These are phyloP conservation scores for Ganoderma resinaceum DNA, from an alignment of 1,284 basidiomycete species.

Conservation along the genomic window DNA sequence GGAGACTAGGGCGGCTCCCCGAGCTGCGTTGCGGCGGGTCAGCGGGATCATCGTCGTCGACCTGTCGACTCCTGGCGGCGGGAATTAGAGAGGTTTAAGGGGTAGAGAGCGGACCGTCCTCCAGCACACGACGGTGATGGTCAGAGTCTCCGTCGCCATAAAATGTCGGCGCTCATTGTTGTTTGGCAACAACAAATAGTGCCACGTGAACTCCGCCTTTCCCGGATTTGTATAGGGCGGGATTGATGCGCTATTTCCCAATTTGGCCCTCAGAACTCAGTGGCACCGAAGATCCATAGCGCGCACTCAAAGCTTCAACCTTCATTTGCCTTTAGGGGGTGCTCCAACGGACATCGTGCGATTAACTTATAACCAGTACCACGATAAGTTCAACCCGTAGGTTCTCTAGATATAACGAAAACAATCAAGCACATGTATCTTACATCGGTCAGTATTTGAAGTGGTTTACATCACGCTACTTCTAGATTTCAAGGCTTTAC, in stretches of 20 bases:
- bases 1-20: constrained; percentile 63
- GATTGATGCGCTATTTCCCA: background rate
- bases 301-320: too few relatives aligned
- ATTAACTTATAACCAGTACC: too few relatives aligned
- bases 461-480: too few relatives aligned
- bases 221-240: background rate
- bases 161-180: constrained; percentile 9
- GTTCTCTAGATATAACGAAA: too few relatives aligned
- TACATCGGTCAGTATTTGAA: too few relatives aligned
- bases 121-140: constrained; percentile 7
- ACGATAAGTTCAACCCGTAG: too few relatives aligned
- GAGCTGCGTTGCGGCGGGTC: constrained; percentile 46
- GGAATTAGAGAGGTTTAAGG: background rate
- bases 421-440: too few relatives aligned
- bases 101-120: constrained; percentile 24
- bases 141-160: background rate
- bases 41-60: constrained; percentile 40
- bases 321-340: too few relatives aligned
- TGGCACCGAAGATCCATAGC: too few relatives aligned
- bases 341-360: too few relatives aligned
- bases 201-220: constrained; percentile 2
- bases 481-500: too few relatives aligned
- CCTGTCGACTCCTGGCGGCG: background rate
- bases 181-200: constrained; percentile 1
- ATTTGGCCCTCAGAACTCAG: background rate